Evolutionary conservation across 768 basidiomycete genomes (phyloP), one percentile per base, ranked within the genome.

Genomic region (Pleurotus eryngii): DNA sequence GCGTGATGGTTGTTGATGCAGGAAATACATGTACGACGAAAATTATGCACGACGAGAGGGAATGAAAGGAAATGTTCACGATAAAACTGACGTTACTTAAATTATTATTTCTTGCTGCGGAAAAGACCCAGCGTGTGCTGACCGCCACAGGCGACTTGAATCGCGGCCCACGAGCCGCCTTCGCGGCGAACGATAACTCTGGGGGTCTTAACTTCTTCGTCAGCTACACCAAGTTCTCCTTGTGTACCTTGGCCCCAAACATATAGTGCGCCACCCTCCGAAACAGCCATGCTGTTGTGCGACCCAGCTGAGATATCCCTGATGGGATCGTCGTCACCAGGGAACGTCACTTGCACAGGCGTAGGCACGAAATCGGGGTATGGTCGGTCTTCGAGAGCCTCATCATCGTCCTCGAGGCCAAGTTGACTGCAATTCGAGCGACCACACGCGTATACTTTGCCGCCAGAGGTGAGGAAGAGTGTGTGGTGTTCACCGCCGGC

Each of bases 401-500:
- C 78, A 61, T 96, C 84, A 60, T 90, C 85, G 57, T 87, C 83
- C 0, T 79, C 70, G 37, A 90, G 76, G 9, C 96, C 96, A 27
- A 96, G 81, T 64, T 97, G 93, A 37, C 88, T 84, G 38, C 84
- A 85, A 62, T 95, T 92, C 46, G 83, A 85, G 38, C 95, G 86
- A 2, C 96, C 96, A 64, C 88, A 90, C 1, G 86, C 91, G 68
- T 83, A 96, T 1, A 98, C 90, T 59, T 85, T 83, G 47, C 96
- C 96, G 30, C 82, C 79, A 39, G 82, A 79, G 9, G 95, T 89
- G 62, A 94, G 76, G 80, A 99, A 98, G 47, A 98, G 69, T 0
- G 94, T 86, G 68, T 99, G 95, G 63, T 97, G 90, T 57, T 89
- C 86, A 46, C 96, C 94, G 15, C 89, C 92, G 18, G 66, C 78